These are phyloP conservation scores for Rhodotorula paludigena DNA, from an alignment of 768 basidiomycete species.

Conservation along the genomic window DNA sequence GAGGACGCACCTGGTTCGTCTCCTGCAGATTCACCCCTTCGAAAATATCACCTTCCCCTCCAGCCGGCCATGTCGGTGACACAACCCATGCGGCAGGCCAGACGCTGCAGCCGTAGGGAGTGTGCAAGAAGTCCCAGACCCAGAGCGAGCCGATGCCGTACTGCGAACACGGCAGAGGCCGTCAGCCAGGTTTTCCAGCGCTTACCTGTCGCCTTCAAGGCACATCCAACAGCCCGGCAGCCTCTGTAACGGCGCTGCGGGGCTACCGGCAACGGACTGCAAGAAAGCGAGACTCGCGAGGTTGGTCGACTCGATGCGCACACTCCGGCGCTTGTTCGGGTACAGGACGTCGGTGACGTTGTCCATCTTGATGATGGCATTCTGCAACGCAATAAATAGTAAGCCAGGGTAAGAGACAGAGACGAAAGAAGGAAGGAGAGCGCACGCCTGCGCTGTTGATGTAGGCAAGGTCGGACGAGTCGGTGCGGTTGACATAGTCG, in stretches of 20 bases:
- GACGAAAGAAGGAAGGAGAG: not conserved
- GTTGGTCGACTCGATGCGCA: constrained; percentile 37
- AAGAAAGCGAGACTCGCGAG: constrained; percentile 1
- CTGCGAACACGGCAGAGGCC: not conserved
- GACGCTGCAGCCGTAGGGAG: constrained; percentile 55
- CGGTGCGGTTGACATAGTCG: constrained; percentile 23
- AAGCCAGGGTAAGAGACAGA: too few relatives aligned
- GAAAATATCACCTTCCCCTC: constrained; percentile 67
- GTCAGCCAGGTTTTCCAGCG: too few relatives aligned
- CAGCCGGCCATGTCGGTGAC: constrained; percentile 21
- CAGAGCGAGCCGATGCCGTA: constrained; percentile 33
- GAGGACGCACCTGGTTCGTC: constrained; percentile 59
- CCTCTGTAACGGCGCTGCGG: too few relatives aligned
- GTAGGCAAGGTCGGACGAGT: constrained; percentile 20
- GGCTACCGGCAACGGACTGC: too few relatives aligned
- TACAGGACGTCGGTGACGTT: constrained; percentile 35
- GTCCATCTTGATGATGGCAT: constrained; percentile 35
- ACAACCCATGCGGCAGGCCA: constrained; percentile 15
- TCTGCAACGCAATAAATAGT: not conserved
- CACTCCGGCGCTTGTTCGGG: constrained; percentile 41
- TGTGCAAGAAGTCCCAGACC: constrained; percentile 42
- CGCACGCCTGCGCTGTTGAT: constrained; percentile 25
- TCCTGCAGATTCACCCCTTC: constrained; percentile 69
- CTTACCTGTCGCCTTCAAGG: too few relatives aligned
- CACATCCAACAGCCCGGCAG: too few relatives aligned